A percentile compares a stretch with the other conserved stretches of the same genome.
These are phyloP conservation scores for Plenodomus tracheiphilus DNA, from an alignment of 2,329 filamentous ascomycete genomes.

Conservation along the genomic window DNA sequence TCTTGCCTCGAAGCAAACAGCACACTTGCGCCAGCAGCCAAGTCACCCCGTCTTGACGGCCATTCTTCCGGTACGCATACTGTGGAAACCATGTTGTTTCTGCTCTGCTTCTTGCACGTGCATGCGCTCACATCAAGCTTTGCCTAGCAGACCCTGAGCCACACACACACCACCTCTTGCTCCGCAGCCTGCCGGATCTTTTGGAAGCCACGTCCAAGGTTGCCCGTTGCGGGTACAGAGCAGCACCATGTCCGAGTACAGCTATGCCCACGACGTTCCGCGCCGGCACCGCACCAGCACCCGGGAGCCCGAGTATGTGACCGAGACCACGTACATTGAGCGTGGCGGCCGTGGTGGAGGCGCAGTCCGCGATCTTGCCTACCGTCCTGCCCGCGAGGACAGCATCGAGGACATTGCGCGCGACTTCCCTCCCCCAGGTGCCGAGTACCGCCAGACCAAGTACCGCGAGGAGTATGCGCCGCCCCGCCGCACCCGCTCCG, in stretches of 20 bases:
- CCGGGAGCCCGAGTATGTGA: constrained; percentile 55
- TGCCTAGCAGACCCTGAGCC: constrained; percentile 17
- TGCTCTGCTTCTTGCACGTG: constrained; percentile 7
- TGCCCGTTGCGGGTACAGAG: constrained; percentile 14
- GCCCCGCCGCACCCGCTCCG: constrained; percentile 67
- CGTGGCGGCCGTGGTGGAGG: constrained; percentile 50
- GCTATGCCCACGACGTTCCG: constrained; percentile 48
- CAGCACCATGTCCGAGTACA: constrained; percentile 54
- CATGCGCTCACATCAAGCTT: constrained; percentile 18
- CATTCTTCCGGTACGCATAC: constrained; percentile 25
- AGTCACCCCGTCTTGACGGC: constrained; percentile 10
- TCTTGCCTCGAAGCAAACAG: neutral
- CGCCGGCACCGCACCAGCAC: constrained; percentile 49
- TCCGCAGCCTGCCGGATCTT: constrained; percentile 9
- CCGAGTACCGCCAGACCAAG: constrained; percentile 50
- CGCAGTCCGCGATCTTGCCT: constrained; percentile 53
- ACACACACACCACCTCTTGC: constrained; percentile 4
- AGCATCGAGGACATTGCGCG: constrained; percentile 84
- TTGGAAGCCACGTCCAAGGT: constrained; percentile 7
- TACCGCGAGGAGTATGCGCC: constrained; percentile 54
- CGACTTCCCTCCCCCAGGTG: constrained; percentile 72
- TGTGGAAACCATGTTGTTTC: neutral
- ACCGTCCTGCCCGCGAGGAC: constrained; percentile 64
- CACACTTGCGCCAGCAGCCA: constrained; percentile 20
- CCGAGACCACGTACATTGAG: constrained; percentile 56